Evolutionary conservation across 306 rosid species (phyloP), one percentile per base, ranked within the genome.

Genomic region (Neltuma alba): DNA sequence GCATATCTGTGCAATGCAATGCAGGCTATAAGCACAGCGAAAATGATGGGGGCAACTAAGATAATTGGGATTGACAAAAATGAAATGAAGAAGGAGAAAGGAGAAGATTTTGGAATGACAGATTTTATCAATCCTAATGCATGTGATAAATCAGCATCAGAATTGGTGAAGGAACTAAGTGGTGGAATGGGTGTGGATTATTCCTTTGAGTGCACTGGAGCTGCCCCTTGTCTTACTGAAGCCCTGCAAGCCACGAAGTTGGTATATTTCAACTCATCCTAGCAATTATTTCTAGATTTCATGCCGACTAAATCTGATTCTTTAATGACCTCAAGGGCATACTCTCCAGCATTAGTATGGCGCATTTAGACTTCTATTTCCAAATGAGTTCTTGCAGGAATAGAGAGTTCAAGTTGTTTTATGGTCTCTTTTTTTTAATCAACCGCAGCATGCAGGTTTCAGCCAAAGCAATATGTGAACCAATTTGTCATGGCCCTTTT

Each of bases 151-250:
- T 62, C 88, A 57, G 44, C 72, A 65, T 88, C 84, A 28, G 63
- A 86, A 69, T 81, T 81, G 37, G 55, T 90, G 62, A 80, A 77
- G 31, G 89, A 84, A 28, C 12, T 78, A 0, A 86, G 79, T 37
- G 86, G 79, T 70, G 96, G 89, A 79, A 16, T 57, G 77, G 93
- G 91, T 62, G 96, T 87, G 37, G 93, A 91, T 79, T 89, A 87
- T 57, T 87, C 85, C 75, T 74, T 87, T 61, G 89, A 90, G 63
- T 85, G 92, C 85, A 83, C 87, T 12, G 87, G 91, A 27, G 66
- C 79, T 31, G 14, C 77, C 12, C 68, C 84, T 64, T 72, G 85
- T 25, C 60, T 87, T 65, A 79, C 76, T 69, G 61, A 88, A 76
- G 78, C 88, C 5, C 25, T 90, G 15, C 83, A 79, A 69, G 84